Evolutionary conservation across 768 basidiomycete genomes (phyloP).

Genomic region (Nevesoporus exiguus): DNA sequence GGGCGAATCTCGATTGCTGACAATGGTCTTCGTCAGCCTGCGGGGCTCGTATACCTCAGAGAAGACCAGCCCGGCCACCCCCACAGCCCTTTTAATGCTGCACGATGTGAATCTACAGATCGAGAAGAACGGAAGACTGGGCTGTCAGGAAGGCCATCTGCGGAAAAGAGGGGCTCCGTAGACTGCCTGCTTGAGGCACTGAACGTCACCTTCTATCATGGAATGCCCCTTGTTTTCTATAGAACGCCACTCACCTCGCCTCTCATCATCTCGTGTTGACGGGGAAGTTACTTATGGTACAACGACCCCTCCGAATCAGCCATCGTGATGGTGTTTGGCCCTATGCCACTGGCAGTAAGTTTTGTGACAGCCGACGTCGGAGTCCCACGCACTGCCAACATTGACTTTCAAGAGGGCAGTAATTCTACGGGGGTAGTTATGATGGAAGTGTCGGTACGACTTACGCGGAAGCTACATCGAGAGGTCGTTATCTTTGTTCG

Average conservation of each 20-base stretch:
- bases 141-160: slow-evolving; percentile 9
- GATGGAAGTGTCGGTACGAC: background rate
- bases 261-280: slow-evolving; percentile 11
- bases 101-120: slow-evolving; percentile 5
- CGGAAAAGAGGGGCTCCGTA: slow-evolving; percentile 10
- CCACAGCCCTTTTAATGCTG: slow-evolving; percentile 3
- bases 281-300: slow-evolving; percentile 11
- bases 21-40: background rate
- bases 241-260: slow-evolving; percentile 23
- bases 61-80: background rate
- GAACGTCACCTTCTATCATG: slow-evolving; percentile 12
- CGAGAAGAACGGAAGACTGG: slow-evolving; percentile 9
- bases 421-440: background rate
- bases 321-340: slow-evolving; percentile 14
- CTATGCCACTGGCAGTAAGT: background rate
- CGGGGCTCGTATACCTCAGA: background rate
- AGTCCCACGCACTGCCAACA: slow-evolving; percentile 23
- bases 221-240: slow-evolving; percentile 4
- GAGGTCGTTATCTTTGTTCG: slow-evolving; percentile 1
- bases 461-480: too few relatives aligned
- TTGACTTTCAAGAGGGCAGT: background rate
- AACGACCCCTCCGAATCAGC: background rate
- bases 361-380: slow-evolving; percentile 14
- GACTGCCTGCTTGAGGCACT: background rate
- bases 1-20: background rate